phyloP scores from a whole-genome alignment of 129 eudicot genomes.

The Dittrichia graveolens region DNA sequence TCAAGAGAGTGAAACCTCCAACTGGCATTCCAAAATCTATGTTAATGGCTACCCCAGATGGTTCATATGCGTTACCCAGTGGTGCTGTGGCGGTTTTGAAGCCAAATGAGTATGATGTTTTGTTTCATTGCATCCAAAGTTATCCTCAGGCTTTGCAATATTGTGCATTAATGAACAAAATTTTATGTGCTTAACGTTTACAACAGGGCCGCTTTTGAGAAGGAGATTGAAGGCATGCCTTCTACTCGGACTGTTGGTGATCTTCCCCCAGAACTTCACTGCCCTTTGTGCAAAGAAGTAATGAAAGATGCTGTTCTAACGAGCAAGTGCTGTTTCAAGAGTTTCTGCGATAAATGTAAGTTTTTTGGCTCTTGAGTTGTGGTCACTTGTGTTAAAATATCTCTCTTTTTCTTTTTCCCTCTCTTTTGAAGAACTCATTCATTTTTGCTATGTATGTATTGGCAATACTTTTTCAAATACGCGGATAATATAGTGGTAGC shows the following conservation, averaged over 20 bases:
- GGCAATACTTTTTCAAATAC: too few species aligned
- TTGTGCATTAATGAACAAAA: not conserved
- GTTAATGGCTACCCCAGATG: constrained; percentile 95
- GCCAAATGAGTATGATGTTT: constrained; percentile 85
- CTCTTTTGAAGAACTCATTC: too few species aligned
- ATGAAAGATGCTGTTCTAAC: constrained; percentile 98
- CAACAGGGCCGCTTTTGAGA: constrained; percentile 95
- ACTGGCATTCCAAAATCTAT: constrained; percentile 98
- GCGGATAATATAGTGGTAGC: too few species aligned
- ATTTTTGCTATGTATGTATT: too few species aligned
- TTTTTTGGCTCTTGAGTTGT: constrained; percentile 7
- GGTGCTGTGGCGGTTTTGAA: constrained; percentile 83
- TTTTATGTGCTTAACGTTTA: constrained; percentile 12
- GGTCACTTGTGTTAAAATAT: not conserved
- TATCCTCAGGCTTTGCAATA: not conserved
- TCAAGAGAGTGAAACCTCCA: constrained; percentile 88
- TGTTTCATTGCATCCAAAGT: not conserved
- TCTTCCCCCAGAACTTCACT: constrained; percentile 92
- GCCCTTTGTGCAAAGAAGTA: constrained; percentile 87
- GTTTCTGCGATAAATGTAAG: constrained; percentile 97
- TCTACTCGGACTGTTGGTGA: constrained; percentile 85
- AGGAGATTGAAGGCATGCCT: constrained; percentile 96
- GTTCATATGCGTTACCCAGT: constrained; percentile 92
- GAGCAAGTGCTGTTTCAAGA: constrained; percentile 91
- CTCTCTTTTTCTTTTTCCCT: not conserved